A percentile compares a stretch with the other conserved stretches of the same genome.
Conservation (phyloP, 2,329 filamentous ascomycete genomes). For the Exophiala viscosa region DNA sequence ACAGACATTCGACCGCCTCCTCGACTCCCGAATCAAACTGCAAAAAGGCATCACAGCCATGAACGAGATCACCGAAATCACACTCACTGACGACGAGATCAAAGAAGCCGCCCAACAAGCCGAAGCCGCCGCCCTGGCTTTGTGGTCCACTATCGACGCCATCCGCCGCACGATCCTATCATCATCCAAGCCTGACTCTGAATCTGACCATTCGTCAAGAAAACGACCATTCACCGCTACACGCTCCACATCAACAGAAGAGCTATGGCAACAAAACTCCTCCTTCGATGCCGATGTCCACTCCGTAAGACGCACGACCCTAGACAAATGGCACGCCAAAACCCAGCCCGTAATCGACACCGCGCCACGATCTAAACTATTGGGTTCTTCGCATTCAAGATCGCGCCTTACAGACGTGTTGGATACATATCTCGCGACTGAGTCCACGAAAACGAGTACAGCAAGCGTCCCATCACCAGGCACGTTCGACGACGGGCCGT, state of each 20-base stretch:
- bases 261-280: constrained; percentile 70
- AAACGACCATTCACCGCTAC: constrained; percentile 51
- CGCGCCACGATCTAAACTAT: constrained; percentile 58
- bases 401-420: constrained; percentile 49
- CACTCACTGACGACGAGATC: constrained; percentile 33
- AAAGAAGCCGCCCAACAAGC: constrained; percentile 65
- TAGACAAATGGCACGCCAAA: constrained; percentile 90
- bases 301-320: constrained; percentile 63
- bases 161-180: constrained; percentile 40
- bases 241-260: constrained; percentile 52
- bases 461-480: constrained; percentile 41
- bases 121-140: constrained; percentile 76
- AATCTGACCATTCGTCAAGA: constrained; percentile 37
- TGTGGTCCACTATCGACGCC: constrained; percentile 68
- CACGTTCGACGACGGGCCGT: constrained; percentile 90
- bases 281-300: constrained; percentile 59
- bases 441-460: constrained; percentile 32
- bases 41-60: constrained; percentile 84
- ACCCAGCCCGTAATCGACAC: constrained; percentile 57
- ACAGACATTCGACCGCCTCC: constrained; percentile 77
- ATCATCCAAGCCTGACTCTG: constrained; percentile 28
- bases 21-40: constrained; percentile 86
- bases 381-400: constrained; percentile 48
- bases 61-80: constrained; percentile 61
- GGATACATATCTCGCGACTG: constrained; percentile 43